Evolutionary conservation across 495 filamentous ascomycete species (phyloP), one percentile per base, ranked within the genome.

Genomic region (Letharia columbiana): DNA sequence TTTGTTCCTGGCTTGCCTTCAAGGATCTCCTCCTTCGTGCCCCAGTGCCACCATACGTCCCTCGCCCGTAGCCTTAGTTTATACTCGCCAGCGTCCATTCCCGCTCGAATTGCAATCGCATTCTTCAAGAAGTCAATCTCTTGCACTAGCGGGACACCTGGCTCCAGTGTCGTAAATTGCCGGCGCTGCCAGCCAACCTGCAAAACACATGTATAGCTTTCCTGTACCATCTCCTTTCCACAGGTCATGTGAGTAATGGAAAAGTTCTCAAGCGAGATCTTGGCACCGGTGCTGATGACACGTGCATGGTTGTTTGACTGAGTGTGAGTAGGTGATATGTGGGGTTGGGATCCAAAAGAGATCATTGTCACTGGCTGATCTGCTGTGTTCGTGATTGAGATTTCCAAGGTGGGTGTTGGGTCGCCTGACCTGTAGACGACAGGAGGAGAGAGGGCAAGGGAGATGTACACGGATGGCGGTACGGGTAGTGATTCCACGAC

Each of bases 31-130:
- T 62, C 60, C 8, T 41, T 20, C 0, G 39, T 61, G 15, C 59
- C 59, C 40, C 20, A 20, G 59, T 28, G 42, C 59, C 59, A 61
- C 59, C 59, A 61, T 61, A 61, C 40, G 20, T 28, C 59, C 15
- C 40, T n/a, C 28, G 59, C 37, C 40, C 59, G 59, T 41, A 44
- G 59, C 59, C 31, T 61, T 15, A 61, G 59, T 18, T 28, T 20
- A 28, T 41, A 61, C 35, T 62, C n/a, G 28, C 33, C 60, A 62
- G 12, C 23, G 7, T 45, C 39, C 41, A 62, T 62, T 9, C 11
- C 18, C 60, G 41, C 7, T 33, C 42, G 11, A 45, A 49, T 11
- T 18, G 44, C 28, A 18, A 3, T 12, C 31, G 12, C 28, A 23
- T n/a, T 49, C 6, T 62, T 35, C 12, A 49, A 50, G 9, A 62